Base-by-base conservation (phyloP, 2,329 filamentous ascomycete species). In the Fusarium sp. region DNA sequence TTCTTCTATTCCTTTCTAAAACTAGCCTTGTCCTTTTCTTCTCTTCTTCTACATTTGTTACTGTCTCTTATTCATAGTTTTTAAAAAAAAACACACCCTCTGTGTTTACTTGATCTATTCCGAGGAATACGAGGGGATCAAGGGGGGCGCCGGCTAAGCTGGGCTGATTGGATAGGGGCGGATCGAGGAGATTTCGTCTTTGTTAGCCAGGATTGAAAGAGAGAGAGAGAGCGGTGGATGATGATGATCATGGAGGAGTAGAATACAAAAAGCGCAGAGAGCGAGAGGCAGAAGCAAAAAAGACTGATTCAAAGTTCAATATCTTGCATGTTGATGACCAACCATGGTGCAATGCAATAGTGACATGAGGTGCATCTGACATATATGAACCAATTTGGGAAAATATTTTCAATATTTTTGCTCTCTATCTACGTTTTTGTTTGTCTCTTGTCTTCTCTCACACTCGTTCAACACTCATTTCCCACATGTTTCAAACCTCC, bases 151-250 rank as follows among this genome's bases (percentile, higher is more conserved):
- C 6, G 4, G 33, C 22, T 33, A 36, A 36, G 33, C 8, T n/a
- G 40, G 33, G 61, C 42, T n/a, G 60, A 57, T 46, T 73, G 71
- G 67, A 73, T 72, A 72, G 71, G 17, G 16, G 40, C 46, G 17
- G 38, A 61, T 51, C 61, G 49, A 36, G 24, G 38, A 42, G 62
- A 62, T 69, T 64, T 55, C 31, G 27, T 35, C 55, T 36, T 51
- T 33, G 56, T 10, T 61, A 36, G 3, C 10, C 5, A 51, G 46
- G 44, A 40, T 44, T n/a, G 55, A 70, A 55, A 65, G 56, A 20
- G 11, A 20, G 40, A 71, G 59, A 60, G 56, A 22, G 14, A 22
- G 40, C 33, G 40, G 53, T 20, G 44, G 44, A 38, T 24, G 51
- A 51, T 57, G 53, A 36, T 40, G 60, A 62, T 57, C 22, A 57